Conservation (phyloP, 1,284 basidiomycete species). For the Marasmius fiardii region DNA sequence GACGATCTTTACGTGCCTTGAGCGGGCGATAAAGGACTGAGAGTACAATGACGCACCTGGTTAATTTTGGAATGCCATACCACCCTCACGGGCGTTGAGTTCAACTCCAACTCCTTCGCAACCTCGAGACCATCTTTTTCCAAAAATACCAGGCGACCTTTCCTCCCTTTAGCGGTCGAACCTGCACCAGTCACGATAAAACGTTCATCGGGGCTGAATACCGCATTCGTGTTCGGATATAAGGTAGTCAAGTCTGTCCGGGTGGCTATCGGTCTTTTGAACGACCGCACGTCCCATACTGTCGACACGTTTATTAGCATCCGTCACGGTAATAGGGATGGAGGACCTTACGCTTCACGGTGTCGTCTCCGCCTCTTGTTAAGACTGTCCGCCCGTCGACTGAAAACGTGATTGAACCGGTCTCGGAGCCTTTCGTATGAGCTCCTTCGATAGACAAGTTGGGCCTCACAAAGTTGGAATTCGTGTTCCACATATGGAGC, state of each 20-base stretch:
- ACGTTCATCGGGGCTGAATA: conserved; percentile 91
- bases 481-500: conserved; percentile 91
- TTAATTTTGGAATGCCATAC: conserved; percentile 97
- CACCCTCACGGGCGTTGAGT: conserved; percentile 82
- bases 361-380: conserved; percentile 90
- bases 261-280: conserved; percentile 83
- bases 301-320: conserved; percentile 16
- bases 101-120: conserved; percentile 62
- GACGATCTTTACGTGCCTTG: conserved; percentile 58
- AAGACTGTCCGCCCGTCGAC: conserved; percentile 80
- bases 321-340: conserved; percentile 10
- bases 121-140: conserved; percentile 65
- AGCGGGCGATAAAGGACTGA: not conserved
- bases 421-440: conserved; percentile 80
- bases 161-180: conserved; percentile 58
- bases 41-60: conserved; percentile 58
- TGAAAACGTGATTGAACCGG: conserved; percentile 81
- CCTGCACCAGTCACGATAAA: conserved; percentile 82
- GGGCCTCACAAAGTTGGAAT: conserved; percentile 88
- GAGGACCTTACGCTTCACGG: conserved; percentile 79
- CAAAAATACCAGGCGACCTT: conserved; percentile 76
- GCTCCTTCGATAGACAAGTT: conserved; percentile 83
- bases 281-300: conserved; percentile 90
- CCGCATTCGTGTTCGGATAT: conserved; percentile 89
- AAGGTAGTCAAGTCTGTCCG: conserved; percentile 65